Base-by-base conservation (phyloP, 805 yeast genomes). In the Candida mattraensis region DNA sequence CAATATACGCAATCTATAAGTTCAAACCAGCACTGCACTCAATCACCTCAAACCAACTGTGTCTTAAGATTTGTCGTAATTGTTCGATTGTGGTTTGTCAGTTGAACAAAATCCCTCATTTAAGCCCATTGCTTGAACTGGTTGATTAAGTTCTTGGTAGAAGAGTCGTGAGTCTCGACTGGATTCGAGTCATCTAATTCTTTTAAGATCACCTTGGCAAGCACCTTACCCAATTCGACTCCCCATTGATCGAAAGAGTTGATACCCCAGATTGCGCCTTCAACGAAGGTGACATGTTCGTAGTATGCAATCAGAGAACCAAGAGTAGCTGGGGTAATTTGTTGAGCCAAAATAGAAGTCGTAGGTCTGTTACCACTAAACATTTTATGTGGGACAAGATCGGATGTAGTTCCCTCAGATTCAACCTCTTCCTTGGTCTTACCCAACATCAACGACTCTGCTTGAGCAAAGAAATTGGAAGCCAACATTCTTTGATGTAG, bases 171-270 rank as follows among this genome's bases (percentile, higher is more conserved):
- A 42, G 78, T 60, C 22, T 69, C 61, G 37, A 84, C 80, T 37
- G 69, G 65, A 29, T 63, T 59, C 19, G 68, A 55, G 59, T 74
- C 77, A 53, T 84, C 85, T 60, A 93, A 80, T 70, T 93, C 97
- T 55, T 76, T 76, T 56, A 94, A 91, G 58, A 93, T 91, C 41
- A 76, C 93, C 81, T 93, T 93, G 61, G 99, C 99, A 61, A 93
- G 79, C 35, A 84, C 94, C 73, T 93, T 93, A 65, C 99, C 99
- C 56, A 93, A 84, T 73, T 93, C 99, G 58, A 93, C 99, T 69
- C 99, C 99, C 96, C 98, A 93, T 75, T 93, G 99, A 74, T 93
- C 99, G 63, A 87, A 93, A 13, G 98, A 91, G 81, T 93, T 93
- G 74, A 93, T 89, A 78, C 94, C 93, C 99, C 99, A 91, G 59